These are phyloP conservation scores for Magnaporthiopsis incrustans DNA, from an alignment of 2,329 filamentous ascomycete species.

Conservation along the genomic window DNA sequence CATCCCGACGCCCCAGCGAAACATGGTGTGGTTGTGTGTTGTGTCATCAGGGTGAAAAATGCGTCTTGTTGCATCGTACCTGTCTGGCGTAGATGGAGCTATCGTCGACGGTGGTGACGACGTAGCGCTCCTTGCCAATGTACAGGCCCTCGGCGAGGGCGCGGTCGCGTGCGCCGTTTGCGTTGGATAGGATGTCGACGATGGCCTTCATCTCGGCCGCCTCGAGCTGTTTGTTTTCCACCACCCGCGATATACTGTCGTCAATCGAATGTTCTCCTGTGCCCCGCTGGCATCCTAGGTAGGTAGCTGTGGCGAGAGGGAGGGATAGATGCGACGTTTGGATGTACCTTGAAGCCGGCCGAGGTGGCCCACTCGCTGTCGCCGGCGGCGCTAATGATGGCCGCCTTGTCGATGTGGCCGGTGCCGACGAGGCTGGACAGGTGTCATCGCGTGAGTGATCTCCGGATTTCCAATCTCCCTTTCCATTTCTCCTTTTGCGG, in stretches of 20 bases:
- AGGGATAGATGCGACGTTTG: not conserved
- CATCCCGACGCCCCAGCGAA: not conserved
- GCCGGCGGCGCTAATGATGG: conserved; percentile 74
- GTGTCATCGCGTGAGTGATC: not conserved
- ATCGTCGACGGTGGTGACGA: conserved; percentile 68
- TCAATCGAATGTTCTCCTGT: conserved; percentile 19
- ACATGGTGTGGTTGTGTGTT: not conserved
- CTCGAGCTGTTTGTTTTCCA: conserved; percentile 35
- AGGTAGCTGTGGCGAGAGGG: not conserved
- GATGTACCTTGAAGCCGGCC: conserved; percentile 62
- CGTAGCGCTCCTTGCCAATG: conserved; percentile 68
- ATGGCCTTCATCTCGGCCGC: conserved; percentile 53
- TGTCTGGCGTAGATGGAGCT: conserved; percentile 79
- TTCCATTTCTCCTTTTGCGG: not conserved
- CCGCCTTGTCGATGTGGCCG: conserved; percentile 73
- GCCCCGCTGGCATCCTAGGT: not conserved
- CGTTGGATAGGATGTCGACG: conserved; percentile 40
- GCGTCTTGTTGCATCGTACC: conserved; percentile 40
- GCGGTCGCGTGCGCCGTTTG: conserved; percentile 47
- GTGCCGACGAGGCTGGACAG: conserved; percentile 64
- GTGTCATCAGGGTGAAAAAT: not conserved
- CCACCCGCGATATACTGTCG: not conserved
- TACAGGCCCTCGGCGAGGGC: conserved; percentile 67
- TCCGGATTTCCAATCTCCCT: conserved; percentile 4
- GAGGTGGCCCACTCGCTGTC: conserved; percentile 73